Base-by-base conservation (phyloP, 331 rosid species). In the Malus hybrid region DNA sequence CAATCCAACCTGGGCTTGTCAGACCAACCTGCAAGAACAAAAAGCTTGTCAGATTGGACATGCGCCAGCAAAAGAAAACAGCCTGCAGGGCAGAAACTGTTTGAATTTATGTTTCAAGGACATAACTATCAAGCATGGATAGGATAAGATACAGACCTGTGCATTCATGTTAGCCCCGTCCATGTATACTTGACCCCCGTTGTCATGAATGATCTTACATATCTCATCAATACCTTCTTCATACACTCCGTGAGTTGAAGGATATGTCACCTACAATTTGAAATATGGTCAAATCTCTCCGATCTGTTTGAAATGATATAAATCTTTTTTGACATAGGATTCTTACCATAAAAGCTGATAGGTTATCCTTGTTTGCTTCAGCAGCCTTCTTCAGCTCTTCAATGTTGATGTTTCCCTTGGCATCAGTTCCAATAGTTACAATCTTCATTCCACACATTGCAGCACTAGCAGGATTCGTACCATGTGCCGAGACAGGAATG, bases 81-180 rank as follows among this genome's bases (percentile, higher is more conserved):
- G 6, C 32, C 30, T 58, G 32, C 63, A 20, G 63, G 0, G 7
- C 32, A 58, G 32, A n/a, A 22, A 58, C 30, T 58, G 1, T 11
- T 58, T 58, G 70, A 34, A 66, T 66, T 66, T 66, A 22, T 18
- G 10, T 8, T 65, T 33, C 11, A n/a, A 34, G 48, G 28, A 66
- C 28, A 13, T 19, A 20, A 42, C 70, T 5, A 66, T 36, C 29
- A n/a, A 36, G 70, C 7, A 36, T 5, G 28, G 28, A 36, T 11
- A 62, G 52, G 11, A 44, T 60, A 63, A 46, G 53, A 72, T 77
- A 76, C 84, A 79, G 75, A 92, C 99, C 98, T 95, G 99, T 9
- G 99, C 99, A 82, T 95, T 95, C 99, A 95, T 95, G 90, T 95
- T 95, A 72, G 99, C 99, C 74, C 99, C 99, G 75, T 95, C 99